phyloP scores from a whole-genome alignment of 2,329 filamentous ascomycete genomes.

The Thermothelomyces thermophilus region DNA sequence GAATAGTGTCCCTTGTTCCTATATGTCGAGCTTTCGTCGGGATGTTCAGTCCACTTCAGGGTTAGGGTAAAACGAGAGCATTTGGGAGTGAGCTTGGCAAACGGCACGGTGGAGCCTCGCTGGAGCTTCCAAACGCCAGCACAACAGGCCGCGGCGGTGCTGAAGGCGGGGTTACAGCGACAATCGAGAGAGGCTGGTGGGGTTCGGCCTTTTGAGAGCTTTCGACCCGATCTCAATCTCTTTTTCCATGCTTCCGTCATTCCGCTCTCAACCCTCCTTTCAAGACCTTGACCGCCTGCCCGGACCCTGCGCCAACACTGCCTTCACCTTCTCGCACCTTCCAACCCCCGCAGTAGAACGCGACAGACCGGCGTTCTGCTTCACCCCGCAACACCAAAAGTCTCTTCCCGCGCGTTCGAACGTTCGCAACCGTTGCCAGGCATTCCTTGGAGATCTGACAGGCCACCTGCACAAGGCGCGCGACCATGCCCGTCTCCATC shows the following conservation, averaged over 20 bases:
- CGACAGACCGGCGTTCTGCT: constrained; percentile 7
- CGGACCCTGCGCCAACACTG: neutral
- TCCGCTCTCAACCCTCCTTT: constrained; percentile 14
- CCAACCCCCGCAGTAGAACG: constrained; percentile 9
- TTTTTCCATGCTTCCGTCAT: constrained; percentile 25
- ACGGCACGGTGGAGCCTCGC: constrained; percentile 3
- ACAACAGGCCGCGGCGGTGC: neutral
- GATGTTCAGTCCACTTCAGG: too few relatives aligned
- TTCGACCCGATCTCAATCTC: constrained; percentile 27
- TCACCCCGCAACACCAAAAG: constrained; percentile 5
- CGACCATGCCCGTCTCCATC: constrained; percentile 65
- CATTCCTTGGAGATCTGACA: neutral
- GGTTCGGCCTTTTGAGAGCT: constrained; percentile 27
- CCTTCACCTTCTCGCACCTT: constrained; percentile 1
- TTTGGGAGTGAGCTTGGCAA: neutral
- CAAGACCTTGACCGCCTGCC: constrained; percentile 14
- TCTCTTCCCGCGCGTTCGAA: neutral
- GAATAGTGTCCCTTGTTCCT: too few relatives aligned
- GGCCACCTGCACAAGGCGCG: constrained; percentile 15
- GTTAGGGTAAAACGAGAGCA: neutral
- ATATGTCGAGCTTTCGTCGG: too few relatives aligned
- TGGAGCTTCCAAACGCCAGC: constrained; percentile 11
- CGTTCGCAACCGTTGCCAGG: neutral
- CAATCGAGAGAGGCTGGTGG: constrained; percentile 29
- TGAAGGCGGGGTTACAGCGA: constrained; percentile 25